These are phyloP conservation scores for Zarea fungicola DNA, from an alignment of 2,329 filamentous ascomycete species.

Conservation along the genomic window DNA sequence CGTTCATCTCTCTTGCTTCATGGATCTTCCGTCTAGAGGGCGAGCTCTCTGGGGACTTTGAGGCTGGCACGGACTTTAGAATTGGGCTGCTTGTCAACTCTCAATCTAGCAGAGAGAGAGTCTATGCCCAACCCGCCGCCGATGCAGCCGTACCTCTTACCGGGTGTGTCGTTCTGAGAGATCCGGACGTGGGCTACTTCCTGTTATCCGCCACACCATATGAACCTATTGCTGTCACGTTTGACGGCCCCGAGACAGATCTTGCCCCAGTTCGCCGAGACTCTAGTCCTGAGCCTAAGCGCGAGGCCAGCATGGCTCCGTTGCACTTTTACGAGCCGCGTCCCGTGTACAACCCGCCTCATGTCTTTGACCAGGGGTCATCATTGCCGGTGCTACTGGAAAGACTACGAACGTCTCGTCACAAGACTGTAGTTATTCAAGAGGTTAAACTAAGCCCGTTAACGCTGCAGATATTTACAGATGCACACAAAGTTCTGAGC, in stretches of 20 bases:
- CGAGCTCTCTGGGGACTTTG: slow-evolving; percentile 51
- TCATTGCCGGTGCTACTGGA: slow-evolving; percentile 52
- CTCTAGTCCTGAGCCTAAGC: slow-evolving; percentile 36
- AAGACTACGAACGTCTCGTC: slow-evolving; percentile 51
- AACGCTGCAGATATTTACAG: slow-evolving; percentile 65
- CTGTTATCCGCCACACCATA: slow-evolving; percentile 54
- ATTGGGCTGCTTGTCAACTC: slow-evolving; percentile 55
- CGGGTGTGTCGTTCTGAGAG: slow-evolving; percentile 48
- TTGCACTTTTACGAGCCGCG: slow-evolving; percentile 57
- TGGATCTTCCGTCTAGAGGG: slow-evolving; percentile 62
- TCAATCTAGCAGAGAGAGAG: slow-evolving; percentile 51
- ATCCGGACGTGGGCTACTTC: slow-evolving; percentile 61
- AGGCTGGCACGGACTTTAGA: slow-evolving; percentile 56
- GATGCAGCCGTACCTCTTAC: slow-evolving; percentile 46
- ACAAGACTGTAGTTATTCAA: slow-evolving; percentile 58
- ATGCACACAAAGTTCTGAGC: slow-evolving; percentile 66
- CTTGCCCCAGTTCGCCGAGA: slow-evolving; percentile 38
- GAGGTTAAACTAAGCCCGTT: slow-evolving; percentile 65
- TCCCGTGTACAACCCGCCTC: slow-evolving; percentile 59
- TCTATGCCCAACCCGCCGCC: slow-evolving; percentile 49
- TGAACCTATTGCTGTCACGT: slow-evolving; percentile 53
- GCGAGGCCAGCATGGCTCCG: slow-evolving; percentile 38
- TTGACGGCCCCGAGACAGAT: slow-evolving; percentile 53
- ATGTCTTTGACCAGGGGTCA: slow-evolving; percentile 53
- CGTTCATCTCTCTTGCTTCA: slow-evolving; percentile 52